Percentiles rank a stretch among this genome's conserved stretches.
Evolutionary conservation across 805 yeast species (phyloP).

Genomic region (Cephaloascus albidus): DNA sequence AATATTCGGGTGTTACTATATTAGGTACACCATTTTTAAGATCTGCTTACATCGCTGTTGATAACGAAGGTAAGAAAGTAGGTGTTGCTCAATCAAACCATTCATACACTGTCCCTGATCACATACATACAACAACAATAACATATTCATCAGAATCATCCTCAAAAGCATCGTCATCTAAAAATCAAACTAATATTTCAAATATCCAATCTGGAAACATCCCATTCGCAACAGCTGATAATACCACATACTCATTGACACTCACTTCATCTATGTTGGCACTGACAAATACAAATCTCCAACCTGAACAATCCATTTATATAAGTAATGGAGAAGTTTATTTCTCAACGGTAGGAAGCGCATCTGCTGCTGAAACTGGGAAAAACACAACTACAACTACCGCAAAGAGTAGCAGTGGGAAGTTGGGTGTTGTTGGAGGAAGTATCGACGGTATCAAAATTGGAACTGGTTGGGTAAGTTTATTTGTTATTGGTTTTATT

Average conservation of each 20-base stretch:
- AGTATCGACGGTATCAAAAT: too few species aligned
- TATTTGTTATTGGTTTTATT: too few species aligned
- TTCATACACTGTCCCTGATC: constrained; percentile 4
- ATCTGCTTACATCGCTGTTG: constrained; percentile 51
- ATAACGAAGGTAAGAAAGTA: constrained; percentile 42
- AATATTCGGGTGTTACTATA: constrained; percentile 36
- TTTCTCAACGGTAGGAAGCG: background rate
- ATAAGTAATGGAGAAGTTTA: background rate
- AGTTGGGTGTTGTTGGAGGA: too few species aligned
- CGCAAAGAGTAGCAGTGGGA: too few species aligned
- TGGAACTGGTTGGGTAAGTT: too few species aligned
- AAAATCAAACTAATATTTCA: constrained; percentile 4
- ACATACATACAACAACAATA: constrained; percentile 2
- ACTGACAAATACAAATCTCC: background rate
- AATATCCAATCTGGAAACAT: constrained; percentile 33
- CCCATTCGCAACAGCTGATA: constrained; percentile 37
- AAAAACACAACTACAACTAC: background rate
- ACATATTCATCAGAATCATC: background rate
- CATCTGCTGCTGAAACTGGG: background rate
- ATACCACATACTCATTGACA: background rate
- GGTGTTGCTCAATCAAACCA: constrained; percentile 46
- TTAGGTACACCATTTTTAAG: constrained; percentile 53
- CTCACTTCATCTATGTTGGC: background rate
- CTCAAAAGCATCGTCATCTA: constrained; percentile 1
- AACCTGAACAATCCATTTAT: background rate